phyloP scores from a whole-genome alignment of 352 stramenopile species.

The Pythium sp. region DNA sequence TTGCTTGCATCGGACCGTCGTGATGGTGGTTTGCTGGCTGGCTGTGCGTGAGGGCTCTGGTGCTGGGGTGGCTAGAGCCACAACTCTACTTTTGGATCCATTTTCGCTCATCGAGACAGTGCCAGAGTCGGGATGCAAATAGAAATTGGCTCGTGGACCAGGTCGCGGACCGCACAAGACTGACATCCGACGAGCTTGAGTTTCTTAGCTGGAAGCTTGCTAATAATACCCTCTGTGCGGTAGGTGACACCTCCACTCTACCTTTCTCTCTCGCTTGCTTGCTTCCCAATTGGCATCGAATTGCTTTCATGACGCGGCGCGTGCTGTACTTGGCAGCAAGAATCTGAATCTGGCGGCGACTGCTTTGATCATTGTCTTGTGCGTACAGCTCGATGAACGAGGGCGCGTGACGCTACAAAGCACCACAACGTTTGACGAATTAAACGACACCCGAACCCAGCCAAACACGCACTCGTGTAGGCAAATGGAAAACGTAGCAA shows the following conservation, averaged over 20 bases:
- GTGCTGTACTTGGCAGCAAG: neutral
- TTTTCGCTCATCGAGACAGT: too few species aligned
- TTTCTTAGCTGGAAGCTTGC: slow-evolving; percentile 4
- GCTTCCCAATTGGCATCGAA: neutral
- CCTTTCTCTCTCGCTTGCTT: neutral
- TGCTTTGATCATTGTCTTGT: neutral
- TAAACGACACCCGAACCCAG: neutral
- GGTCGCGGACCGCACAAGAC: neutral
- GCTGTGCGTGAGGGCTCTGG: too few species aligned
- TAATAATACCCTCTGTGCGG: neutral
- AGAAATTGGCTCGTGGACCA: neutral
- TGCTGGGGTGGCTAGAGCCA: too few species aligned
- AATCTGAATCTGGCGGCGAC: neutral
- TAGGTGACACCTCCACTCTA: neutral
- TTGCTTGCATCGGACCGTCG: neutral
- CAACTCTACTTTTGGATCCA: too few species aligned
- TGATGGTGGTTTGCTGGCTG: too few species aligned
- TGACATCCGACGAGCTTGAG: neutral
- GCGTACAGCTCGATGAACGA: neutral
- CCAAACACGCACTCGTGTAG: neutral
- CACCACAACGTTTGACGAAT: neutral
- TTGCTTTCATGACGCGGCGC: neutral
- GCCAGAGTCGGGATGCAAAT: neutral
- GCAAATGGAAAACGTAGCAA: neutral
- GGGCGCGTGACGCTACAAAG: neutral